These are phyloP conservation scores for Podospora conica DNA, from an alignment of 495 filamentous ascomycete species.

Conservation along the genomic window DNA sequence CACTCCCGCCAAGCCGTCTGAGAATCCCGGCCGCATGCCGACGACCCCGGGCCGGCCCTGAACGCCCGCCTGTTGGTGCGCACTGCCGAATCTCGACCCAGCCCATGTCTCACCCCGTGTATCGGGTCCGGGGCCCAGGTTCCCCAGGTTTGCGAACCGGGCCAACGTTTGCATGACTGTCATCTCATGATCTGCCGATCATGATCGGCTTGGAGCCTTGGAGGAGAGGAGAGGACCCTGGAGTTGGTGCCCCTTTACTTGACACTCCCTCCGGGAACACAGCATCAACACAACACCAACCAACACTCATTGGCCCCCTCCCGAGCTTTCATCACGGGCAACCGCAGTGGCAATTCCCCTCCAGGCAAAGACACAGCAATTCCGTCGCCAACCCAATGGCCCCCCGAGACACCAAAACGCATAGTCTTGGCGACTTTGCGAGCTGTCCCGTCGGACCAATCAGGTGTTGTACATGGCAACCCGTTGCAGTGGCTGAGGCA, in stretches of 20 bases:
- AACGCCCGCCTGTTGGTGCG: background rate
- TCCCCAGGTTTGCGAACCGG: background rate
- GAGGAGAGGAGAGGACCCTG: no score
- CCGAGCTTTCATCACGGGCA: background rate
- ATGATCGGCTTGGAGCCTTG: background rate
- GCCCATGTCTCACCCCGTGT: background rate
- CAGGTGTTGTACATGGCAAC: background rate
- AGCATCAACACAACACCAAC: background rate
- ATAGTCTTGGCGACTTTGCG: background rate
- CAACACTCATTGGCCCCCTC: background rate
- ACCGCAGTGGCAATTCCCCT: background rate
- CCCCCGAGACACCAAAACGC: background rate
- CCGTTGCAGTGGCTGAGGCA: slow-evolving; percentile 6
- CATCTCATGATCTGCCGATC: background rate
- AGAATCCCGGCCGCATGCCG: background rate
- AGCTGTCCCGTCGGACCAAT: background rate
- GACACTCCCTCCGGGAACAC: background rate
- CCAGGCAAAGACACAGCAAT: background rate
- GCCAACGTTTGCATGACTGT: background rate
- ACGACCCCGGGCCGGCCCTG: background rate
- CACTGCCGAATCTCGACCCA: background rate
- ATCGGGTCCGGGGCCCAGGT: background rate
- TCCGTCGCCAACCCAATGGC: background rate
- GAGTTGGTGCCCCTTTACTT: background rate
- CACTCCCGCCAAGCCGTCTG: background rate